phyloP scores from a whole-genome alignment of 805 yeast genomes.

The Saccharomycopsis microspora region DNA sequence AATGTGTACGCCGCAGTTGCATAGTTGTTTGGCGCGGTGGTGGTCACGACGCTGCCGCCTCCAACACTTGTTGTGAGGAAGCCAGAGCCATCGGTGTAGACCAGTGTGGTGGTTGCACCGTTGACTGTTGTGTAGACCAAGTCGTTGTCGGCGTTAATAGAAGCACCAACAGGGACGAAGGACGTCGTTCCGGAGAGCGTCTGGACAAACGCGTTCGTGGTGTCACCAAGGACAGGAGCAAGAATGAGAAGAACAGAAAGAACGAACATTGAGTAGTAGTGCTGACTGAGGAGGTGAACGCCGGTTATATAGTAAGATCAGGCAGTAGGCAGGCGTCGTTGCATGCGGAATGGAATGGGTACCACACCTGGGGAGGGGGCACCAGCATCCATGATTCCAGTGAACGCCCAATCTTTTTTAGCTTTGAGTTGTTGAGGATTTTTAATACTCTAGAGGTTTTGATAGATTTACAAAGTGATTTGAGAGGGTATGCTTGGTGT shows the following conservation, averaged over 20 bases:
- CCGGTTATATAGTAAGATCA: no score
- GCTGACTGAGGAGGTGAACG: not conserved
- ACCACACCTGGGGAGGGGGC: no score
- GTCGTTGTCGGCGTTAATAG: slow-evolving; percentile 7
- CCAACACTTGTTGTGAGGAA: slow-evolving; percentile 8
- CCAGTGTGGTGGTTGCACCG: slow-evolving; percentile 9
- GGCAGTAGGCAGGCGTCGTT: no score
- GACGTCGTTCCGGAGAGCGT: slow-evolving; percentile 9
- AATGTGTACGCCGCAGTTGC: slow-evolving; percentile 6
- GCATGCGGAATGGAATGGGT: no score
- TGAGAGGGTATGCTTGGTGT: no score
- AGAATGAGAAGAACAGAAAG: not conserved
- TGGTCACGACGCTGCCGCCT: slow-evolving; percentile 12
- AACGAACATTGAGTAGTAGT: not conserved
- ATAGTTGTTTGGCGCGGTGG: slow-evolving; percentile 13
- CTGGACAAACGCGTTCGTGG: slow-evolving; percentile 6
- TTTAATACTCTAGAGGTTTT: no score
- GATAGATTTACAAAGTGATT: no score
- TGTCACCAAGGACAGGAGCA: not conserved
- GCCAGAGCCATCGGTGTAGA: slow-evolving; percentile 8
- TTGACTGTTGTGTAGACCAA: slow-evolving; percentile 13
- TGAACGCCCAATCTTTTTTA: no score
- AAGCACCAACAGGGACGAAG: slow-evolving; percentile 12
- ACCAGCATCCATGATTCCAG: no score
- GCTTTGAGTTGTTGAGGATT: no score